Conservation (phyloP, 2,329 filamentous ascomycete species). For the Trematosphaeria pertusa region DNA sequence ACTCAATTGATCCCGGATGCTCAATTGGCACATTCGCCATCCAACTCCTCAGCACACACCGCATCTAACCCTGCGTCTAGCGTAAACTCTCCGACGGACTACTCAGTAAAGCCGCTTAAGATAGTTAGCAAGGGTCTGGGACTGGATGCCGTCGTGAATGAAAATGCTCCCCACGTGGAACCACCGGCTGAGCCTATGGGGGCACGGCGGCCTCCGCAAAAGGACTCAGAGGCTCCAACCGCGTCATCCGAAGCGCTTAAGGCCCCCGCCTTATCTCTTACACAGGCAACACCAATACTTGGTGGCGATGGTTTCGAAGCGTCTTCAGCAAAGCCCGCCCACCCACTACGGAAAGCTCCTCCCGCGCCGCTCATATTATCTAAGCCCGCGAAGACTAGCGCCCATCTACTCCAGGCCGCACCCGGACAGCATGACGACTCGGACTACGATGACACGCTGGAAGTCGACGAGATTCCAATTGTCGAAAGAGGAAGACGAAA, state of each 20-base stretch:
- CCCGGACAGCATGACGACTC: constrained; percentile 73
- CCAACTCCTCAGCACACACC: constrained; percentile 31
- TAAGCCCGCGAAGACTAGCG: constrained; percentile 50
- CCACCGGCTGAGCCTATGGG: constrained; percentile 16
- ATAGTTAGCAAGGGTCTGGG: constrained; percentile 31
- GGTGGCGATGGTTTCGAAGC: constrained; percentile 47
- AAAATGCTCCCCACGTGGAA: constrained; percentile 17
- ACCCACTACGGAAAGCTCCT: constrained; percentile 75
- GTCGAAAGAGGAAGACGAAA: constrained; percentile 76
- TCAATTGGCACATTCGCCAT: constrained; percentile 40
- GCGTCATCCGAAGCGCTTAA: constrained; percentile 24
- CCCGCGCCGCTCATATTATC: constrained; percentile 82
- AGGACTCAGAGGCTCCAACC: constrained; percentile 13
- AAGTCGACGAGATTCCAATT: constrained; percentile 68
- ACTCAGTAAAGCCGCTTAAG: constrained; percentile 39
- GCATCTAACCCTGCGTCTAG: constrained; percentile 34
- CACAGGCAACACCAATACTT: constrained; percentile 47
- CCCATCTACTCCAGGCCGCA: constrained; percentile 53
- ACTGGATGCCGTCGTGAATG: constrained; percentile 29
- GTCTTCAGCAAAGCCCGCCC: constrained; percentile 38
- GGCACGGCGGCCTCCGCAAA: constrained; percentile 21
- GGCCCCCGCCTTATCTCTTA: constrained; percentile 46
- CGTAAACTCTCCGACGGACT: constrained; percentile 42
- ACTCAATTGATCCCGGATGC: constrained; percentile 35
- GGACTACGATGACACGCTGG: constrained; percentile 81